Percentiles rank a stretch among this genome's conserved stretches.
These are phyloP conservation scores for Chionographis japonica DNA, from an alignment of 106 monocot genomes.

Conservation along the genomic window DNA sequence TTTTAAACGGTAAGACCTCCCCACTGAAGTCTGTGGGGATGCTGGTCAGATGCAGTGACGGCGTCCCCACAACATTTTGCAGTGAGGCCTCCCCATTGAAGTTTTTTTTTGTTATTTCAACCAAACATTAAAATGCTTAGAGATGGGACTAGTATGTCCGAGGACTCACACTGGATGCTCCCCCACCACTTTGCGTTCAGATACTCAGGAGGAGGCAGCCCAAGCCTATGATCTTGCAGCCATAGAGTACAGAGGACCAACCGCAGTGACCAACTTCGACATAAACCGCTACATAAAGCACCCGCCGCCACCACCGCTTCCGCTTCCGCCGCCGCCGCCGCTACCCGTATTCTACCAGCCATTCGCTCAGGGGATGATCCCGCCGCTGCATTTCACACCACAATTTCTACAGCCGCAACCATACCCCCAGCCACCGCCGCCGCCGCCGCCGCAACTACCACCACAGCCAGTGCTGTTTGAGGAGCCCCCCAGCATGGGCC, in stretches of 20 bases:
- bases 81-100: no score
- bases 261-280: conserved; percentile 90
- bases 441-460: not conserved
- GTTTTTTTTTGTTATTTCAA: no score
- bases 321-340: conserved; percentile 5
- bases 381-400: not conserved
- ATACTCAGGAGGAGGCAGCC: conserved; percentile 92
- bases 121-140: no score
- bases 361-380: conserved; percentile 6
- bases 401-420: not conserved
- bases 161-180: conserved; percentile 21
- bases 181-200: conserved; percentile 55
- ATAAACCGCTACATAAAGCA: conserved; percentile 46
- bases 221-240: conserved; percentile 88
- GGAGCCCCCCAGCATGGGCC: not conserved
- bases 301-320: conserved; percentile 7
- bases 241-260: conserved; percentile 66
- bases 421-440: not conserved
- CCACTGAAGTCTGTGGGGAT: no score
- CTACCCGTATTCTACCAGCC: not conserved
- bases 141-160: no score
- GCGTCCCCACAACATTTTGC: no score
- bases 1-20: no score
- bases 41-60: no score
- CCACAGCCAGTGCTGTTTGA: not conserved